A percentile compares a stretch with the other conserved stretches of the same genome.
These are phyloP conservation scores for Fusarium proliferatum DNA, from an alignment of 2,329 filamentous ascomycete species.

Conservation along the genomic window DNA sequence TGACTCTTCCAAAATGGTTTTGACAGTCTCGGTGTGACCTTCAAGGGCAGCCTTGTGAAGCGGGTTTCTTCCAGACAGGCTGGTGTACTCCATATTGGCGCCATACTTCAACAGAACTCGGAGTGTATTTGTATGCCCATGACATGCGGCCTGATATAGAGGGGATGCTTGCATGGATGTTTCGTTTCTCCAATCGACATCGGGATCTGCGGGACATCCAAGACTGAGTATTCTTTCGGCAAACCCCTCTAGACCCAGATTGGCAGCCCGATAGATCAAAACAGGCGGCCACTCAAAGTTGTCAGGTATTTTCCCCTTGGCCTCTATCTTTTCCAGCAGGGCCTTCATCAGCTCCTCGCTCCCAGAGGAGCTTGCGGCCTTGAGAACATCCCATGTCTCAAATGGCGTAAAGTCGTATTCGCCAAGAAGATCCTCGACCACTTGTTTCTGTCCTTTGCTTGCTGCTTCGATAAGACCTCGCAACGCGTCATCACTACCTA, in stretches of 20 bases:
- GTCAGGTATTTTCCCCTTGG: accelerated
- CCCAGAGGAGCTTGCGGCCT: accelerated
- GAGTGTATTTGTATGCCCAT: neutral
- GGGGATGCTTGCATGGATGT: neutral
- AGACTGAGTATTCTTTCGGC: neutral
- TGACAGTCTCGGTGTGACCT: neutral
- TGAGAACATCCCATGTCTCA: neutral
- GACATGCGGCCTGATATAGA: neutral
- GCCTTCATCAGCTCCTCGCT: neutral
- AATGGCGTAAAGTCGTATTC: neutral
- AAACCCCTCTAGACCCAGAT: neutral
- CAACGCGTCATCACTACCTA: neutral
- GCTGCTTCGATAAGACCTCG: neutral
- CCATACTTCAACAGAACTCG: neutral
- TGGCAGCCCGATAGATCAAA: neutral
- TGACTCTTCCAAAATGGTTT: neutral
- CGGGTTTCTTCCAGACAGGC: neutral
- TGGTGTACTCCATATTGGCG: neutral
- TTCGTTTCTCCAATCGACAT: neutral
- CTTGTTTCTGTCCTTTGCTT: neutral
- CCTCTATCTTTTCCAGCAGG: neutral
- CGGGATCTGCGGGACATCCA: neutral
- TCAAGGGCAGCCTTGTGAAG: neutral
- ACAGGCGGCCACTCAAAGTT: neutral
- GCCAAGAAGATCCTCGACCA: neutral